phyloP scores from a whole-genome alignment of 371 early-diverging fungal species.

The Mortierella sp. region DNA sequence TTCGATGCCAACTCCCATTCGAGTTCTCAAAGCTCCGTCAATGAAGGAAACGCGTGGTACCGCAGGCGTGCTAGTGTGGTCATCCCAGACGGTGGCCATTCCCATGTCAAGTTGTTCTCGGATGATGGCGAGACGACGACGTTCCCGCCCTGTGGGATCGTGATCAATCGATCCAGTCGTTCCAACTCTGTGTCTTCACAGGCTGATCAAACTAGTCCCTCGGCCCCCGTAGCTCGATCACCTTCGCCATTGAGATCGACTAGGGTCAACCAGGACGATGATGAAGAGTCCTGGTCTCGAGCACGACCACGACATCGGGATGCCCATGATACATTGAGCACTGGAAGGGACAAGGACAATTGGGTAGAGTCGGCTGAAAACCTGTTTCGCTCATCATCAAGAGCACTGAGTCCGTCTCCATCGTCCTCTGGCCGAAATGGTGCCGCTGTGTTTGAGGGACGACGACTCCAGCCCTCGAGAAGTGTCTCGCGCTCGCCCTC shows the following conservation, averaged over 20 bases:
- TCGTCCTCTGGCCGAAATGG: no score
- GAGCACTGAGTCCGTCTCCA: no score
- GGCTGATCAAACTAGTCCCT: not conserved
- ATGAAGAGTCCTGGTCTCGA: no score
- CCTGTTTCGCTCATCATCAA: no score
- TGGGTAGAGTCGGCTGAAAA: no score
- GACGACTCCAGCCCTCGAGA: not conserved
- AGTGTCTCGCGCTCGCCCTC: not conserved
- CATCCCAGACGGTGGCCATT: constrained; percentile 26
- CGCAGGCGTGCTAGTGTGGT: constrained; percentile 30
- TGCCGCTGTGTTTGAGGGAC: constrained; percentile 37
- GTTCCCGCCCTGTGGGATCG: no score
- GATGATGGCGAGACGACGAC: constrained; percentile 12
- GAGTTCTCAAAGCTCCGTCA: constrained; percentile 17
- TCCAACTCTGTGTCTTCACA: constrained; percentile 19
- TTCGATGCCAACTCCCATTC: no score
- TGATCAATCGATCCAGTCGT: constrained; percentile 15
- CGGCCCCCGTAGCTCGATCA: not conserved
- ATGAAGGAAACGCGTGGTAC: constrained; percentile 42
- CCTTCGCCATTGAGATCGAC: constrained; percentile 4
- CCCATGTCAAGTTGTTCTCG: constrained; percentile 32
- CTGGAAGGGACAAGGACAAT: no score
- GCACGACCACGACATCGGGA: no score
- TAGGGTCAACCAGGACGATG: not conserved
- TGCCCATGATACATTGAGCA: no score